Evolutionary conservation across 495 filamentous ascomycete species (phyloP).

Genomic region (Hyaloscypha variabilis): DNA sequence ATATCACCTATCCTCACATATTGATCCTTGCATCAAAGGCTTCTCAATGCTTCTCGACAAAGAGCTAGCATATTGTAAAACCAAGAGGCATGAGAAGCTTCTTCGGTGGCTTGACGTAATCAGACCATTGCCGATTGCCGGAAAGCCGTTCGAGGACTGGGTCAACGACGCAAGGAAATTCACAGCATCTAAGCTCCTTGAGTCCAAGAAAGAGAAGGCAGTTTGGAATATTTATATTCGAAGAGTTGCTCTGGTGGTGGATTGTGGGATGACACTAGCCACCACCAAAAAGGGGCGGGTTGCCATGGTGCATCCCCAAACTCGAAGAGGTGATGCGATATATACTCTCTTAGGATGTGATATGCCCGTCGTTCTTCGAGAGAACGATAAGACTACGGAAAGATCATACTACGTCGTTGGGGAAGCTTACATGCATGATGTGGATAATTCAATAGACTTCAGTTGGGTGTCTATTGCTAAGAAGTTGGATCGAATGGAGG

Average conservation of each 20-base stretch:
- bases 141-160: slow-evolving; percentile 9
- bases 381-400: slow-evolving; percentile 3
- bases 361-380: slow-evolving; percentile 15
- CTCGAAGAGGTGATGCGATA: slow-evolving; percentile 1
- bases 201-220: not conserved
- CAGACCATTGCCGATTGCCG: slow-evolving; percentile 7
- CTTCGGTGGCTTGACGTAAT: not conserved
- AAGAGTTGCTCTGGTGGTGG: slow-evolving; percentile 10
- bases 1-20: no score
- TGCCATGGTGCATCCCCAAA: slow-evolving; percentile 15
- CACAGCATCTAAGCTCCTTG: not conserved
- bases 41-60: slow-evolving; percentile 10
- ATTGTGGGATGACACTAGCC: slow-evolving; percentile 13
- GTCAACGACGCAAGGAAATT: not conserved
- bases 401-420: slow-evolving; percentile 11
- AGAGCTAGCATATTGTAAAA: not conserved
- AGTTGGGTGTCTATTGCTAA: not conserved
- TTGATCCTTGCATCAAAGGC: not conserved
- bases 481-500: slow-evolving; percentile 1
- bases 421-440: slow-evolving; percentile 12
- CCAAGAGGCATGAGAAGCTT: slow-evolving; percentile 1
- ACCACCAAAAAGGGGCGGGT: slow-evolving; percentile 3
- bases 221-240: not conserved
- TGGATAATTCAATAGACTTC: not conserved
- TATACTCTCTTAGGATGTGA: slow-evolving; percentile 11